Base-by-base conservation (phyloP, 2,329 filamentous ascomycete species). In the Trichoderma sp. region DNA sequence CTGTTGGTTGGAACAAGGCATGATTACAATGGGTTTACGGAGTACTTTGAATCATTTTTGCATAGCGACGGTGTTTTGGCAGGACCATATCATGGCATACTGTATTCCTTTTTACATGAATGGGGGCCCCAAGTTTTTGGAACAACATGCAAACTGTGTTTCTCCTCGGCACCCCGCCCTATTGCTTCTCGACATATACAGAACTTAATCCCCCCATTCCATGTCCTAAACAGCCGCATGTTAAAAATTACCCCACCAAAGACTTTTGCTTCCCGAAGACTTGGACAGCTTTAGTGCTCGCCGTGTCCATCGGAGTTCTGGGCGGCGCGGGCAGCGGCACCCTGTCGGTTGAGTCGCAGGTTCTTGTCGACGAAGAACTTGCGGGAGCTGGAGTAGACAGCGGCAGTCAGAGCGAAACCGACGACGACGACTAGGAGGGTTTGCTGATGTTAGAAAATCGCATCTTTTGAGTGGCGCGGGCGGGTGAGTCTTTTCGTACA, bases 311-410 rank as follows among this genome's bases (percentile, higher is more conserved):
- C 29, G 8, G 34, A 13, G n/a, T 27, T 48, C 54, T 59, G 61
- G 39, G 78, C 81, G 73, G 76, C 75, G 58, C 75, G 75, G 61
- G 80, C 81, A 68, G 79, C 77, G 66, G 79, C 78, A 71, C 84
- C 84, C 82, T 92, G 89, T 78, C 93, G 90, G 80, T 84, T 84
- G 74, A 98, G 89, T 79, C 95, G 93, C 76, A 99, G 91, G 76
- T 91, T 96, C 87, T 94, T 94, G 86, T 99, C 95, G 75, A 90
- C 89, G 71, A 88, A 79, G 78, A 99, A 88, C 84, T 98, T 97
- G 79, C 90, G 89, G 78, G 81, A 78, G 82, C 91, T 84, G 69
- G 94, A 95, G 87, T 97, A 98, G 79, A 84, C 80, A 75, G 92
- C 95, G 74, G 93, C 93, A 78, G 84, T 81, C 73, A 98, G 79